Evolutionary conservation across 768 basidiomycete genomes (phyloP).

Genomic region (Coprinopsis strossmayeri): DNA sequence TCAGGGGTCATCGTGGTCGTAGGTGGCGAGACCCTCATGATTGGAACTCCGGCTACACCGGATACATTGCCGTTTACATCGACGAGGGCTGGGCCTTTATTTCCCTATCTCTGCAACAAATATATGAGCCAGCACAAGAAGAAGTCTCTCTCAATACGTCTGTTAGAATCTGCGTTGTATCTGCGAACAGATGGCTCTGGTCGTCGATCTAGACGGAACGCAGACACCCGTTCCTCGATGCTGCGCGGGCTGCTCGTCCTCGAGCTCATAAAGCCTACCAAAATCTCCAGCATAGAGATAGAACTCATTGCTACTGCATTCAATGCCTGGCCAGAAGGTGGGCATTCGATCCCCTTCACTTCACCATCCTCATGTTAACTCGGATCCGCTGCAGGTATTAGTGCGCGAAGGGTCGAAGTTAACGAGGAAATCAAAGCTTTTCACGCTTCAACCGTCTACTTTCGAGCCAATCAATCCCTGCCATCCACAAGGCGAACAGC

Average conservation of each 20-base stretch:
- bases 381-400: conserved; percentile 39
- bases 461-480: conserved; percentile 43
- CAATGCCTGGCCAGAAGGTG: conserved; percentile 86
- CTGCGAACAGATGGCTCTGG: conserved; percentile 42
- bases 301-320: conserved; percentile 65
- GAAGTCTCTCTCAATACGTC: conserved; percentile 46
- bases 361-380: conserved; percentile 2
- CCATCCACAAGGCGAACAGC: conserved; percentile 26
- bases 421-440: conserved; percentile 74
- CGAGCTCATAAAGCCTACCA: conserved; percentile 64
- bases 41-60: no score
- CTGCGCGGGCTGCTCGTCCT: conserved; percentile 59
- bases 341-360: conserved; percentile 14
- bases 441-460: conserved; percentile 65
- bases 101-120: no score
- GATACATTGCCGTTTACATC: no score
- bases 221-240: conserved; percentile 38
- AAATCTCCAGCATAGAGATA: conserved; percentile 80
- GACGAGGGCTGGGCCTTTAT: no score
- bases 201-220: conserved; percentile 23
- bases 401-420: conserved; percentile 67
- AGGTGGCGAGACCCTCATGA: no score
- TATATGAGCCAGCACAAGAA: conserved; percentile 26
- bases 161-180: conserved; percentile 73
- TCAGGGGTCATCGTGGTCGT: no score